Evolutionary conservation across 345 rosid species (phyloP), one percentile per base, ranked within the genome.

Genomic region (Luvunga scandens): DNA sequence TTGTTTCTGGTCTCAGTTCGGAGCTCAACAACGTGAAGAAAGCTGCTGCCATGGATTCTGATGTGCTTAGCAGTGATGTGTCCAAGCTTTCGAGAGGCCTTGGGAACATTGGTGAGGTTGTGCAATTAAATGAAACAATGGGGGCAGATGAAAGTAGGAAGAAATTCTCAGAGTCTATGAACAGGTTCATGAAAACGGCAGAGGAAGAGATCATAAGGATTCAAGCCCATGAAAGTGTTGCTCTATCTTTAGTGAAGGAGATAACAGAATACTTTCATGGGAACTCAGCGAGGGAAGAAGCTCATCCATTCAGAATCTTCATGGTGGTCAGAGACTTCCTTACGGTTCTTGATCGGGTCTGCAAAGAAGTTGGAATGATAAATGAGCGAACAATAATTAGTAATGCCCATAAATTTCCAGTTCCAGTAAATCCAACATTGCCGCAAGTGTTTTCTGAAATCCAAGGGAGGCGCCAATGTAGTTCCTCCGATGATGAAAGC

Each of bases 181-280:
- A 82, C 76, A 79, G 73, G 76, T 97, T 93, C 80, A 77, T 88
- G 83, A 89, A 85, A 83, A 85, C 62, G 81, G 93, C 96, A 0
- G 94, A 93, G 78, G 98, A 90, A 79, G 98, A 97, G 80, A 91
- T 94, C 33, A 82, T 89, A 69, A 90, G 91, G 84, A 90, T 97
- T 86, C 98, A 91, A 81, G 97, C 99, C 36, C 94, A 87, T 69
- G 99, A 94, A 81, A 97, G 97, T 13, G 92, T 91, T 56, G 93
- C 97, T 10, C 77, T 93, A 57, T 93, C 98, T 6, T 81, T 97
- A 1, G 98, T 94, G 68, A 97, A 97, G 81, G 99, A 97, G 69
- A 94, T 94, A 72, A 97, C 99, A 2, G 99, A 94, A 82, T 97
- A 94, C 83, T 97, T 97, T 89, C 99, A 97, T 53, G 99, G 99